A percentile compares a stretch with the other conserved stretches of the same genome.
Evolutionary conservation across 2,329 filamentous ascomycete genomes (phyloP).

Genomic region (Neospermospora avenae): DNA sequence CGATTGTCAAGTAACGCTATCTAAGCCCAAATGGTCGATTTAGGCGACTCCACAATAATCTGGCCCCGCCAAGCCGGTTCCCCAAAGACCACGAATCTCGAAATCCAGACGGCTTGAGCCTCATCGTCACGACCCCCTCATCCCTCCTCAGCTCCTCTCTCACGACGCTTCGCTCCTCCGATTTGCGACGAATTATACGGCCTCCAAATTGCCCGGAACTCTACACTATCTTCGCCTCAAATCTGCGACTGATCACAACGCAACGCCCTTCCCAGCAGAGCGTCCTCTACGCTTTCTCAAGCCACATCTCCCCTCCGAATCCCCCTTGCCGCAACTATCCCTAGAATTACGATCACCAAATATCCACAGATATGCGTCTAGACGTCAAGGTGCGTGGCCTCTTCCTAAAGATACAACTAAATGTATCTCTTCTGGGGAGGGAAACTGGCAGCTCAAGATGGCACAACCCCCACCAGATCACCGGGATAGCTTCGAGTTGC

Average conservation of each 20-base stretch:
- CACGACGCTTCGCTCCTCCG: no score
- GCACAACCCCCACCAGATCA: slow-evolving; percentile 4
- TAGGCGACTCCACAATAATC: slow-evolving; percentile 7
- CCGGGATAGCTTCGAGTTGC: slow-evolving; percentile 24
- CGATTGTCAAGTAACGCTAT: no score
- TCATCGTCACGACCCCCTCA: neutral
- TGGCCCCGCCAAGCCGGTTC: slow-evolving; percentile 8
- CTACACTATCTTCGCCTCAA: neutral
- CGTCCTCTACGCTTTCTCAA: slow-evolving; percentile 6
- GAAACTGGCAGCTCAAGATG: slow-evolving; percentile 5
- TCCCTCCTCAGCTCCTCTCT: neutral
- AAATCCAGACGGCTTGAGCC: slow-evolving; percentile 11
- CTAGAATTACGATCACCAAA: slow-evolving; percentile 13
- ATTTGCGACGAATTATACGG: neutral
- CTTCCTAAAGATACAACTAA: slow-evolving; percentile 5
- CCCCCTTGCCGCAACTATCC: slow-evolving; percentile 17
- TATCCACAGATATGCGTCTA: slow-evolving; percentile 47
- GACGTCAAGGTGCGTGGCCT: slow-evolving; percentile 52
- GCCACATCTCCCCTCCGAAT: slow-evolving; percentile 7
- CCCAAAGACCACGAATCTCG: slow-evolving; percentile 27
- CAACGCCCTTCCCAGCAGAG: slow-evolving; percentile 5
- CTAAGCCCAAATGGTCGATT: neutral
- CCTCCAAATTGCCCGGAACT: neutral
- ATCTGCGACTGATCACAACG: slow-evolving; percentile 7
- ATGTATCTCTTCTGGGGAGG: neutral